These are phyloP conservation scores for Sclerotinia borealis DNA, from an alignment of 2,329 filamentous ascomycete genomes.

Conservation along the genomic window DNA sequence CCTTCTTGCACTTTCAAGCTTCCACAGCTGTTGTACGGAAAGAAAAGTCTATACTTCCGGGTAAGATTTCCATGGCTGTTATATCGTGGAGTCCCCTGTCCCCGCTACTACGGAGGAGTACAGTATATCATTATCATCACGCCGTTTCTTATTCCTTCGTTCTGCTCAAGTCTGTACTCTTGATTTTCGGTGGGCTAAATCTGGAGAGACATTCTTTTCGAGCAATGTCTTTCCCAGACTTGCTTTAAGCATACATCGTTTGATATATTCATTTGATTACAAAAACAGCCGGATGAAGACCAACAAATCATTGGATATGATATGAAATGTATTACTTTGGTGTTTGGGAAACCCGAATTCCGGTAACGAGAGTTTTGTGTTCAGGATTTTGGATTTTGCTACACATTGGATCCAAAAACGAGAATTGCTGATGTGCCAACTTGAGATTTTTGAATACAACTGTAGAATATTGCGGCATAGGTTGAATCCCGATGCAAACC, in stretches of 20 bases:
- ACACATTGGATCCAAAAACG: background rate
- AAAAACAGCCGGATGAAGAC: too few relatives aligned
- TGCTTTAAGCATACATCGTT: background rate
- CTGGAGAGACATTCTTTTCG: background rate
- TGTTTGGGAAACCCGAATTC: background rate
- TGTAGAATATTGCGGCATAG: background rate
- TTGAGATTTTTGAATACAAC: background rate
- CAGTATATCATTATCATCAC: background rate
- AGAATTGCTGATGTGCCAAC: too few relatives aligned
- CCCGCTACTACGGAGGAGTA: background rate
- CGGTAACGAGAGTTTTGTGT: background rate
- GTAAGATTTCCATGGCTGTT: background rate
- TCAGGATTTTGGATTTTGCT: background rate
- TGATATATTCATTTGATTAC: background rate
- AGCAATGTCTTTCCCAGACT: background rate
- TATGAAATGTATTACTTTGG: background rate
- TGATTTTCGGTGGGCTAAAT: background rate
- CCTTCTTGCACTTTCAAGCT: background rate
- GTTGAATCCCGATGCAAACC: background rate
- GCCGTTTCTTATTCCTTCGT: background rate
- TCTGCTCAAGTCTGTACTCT: background rate
- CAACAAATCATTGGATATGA: background rate
- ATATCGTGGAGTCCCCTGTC: background rate
- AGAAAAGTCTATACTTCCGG: background rate
- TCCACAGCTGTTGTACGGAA: background rate